Base-by-base conservation (phyloP, 495 filamentous ascomycete genomes). In the Talaromyces trachyspermus region DNA sequence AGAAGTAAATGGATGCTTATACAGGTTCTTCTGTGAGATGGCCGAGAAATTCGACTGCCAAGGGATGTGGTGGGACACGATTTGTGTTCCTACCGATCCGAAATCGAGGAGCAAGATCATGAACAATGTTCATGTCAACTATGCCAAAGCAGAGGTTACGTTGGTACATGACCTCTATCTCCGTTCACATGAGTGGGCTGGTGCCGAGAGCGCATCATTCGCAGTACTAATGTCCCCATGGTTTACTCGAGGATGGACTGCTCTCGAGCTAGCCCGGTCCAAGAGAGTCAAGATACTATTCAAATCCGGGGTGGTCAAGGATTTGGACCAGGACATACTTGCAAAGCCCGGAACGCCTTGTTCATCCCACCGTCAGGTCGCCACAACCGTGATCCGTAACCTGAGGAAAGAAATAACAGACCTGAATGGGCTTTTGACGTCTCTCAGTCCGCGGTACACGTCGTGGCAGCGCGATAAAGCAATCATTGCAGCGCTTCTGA, bases 101-200 rank as follows among this genome's bases (percentile, higher is more conserved):
- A 35, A 38, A 2, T 45, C 48, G n/a, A 43, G 59, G 8, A 53
- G 19, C 11, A 37, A 43, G 23, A 54, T 50, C 4, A 52, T 57
- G 0, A 37, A 50, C 14, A 42, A 37, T 0, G 56, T 61, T 10
- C 43, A 57, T 9, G 37, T 7, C 8, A 57, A 50, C 24, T 59
- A 61, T 17, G 18, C 49, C 26, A 50, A 55, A 3, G 63, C 65
- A 2, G 22, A 46, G 14, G 39, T 51, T 27, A 64, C 65, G n/a
- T 27, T 68, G 1, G 47, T 64, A 0, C 62, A 67, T 24, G 64
- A 69, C 36, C 47, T 36, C 10, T 59, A 54, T 36, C 56, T 65
- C n/a, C 43, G 54, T 10, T 55, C 54, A 4, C 54, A 59, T 20
- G 41, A 52, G 17, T 68, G 65, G 62, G 20, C 40, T 19, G 40